Conservation (phyloP, 2,329 filamentous ascomycete genomes). For the Trichoderma oligosporum region DNA sequence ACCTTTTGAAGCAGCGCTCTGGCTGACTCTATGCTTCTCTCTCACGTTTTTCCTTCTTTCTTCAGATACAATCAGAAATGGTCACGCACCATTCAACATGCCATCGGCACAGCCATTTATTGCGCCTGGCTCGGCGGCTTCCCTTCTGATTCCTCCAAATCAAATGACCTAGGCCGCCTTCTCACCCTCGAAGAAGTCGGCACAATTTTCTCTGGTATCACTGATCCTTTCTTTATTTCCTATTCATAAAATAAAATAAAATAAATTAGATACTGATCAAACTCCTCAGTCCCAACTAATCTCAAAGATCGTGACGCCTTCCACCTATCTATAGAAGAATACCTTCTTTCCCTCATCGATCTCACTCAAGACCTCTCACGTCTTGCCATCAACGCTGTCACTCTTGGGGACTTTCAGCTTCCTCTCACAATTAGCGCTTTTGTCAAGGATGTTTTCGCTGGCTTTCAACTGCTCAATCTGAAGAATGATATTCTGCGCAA, state of each 20-base stretch:
- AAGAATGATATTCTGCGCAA: conserved; percentile 92
- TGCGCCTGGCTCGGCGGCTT: conserved; percentile 78
- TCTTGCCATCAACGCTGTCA: conserved; percentile 86
- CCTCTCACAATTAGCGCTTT: conserved; percentile 87
- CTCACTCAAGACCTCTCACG: conserved; percentile 88
- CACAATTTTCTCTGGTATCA: conserved; percentile 68
- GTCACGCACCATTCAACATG: conserved; percentile 78
- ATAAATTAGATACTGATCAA: background rate
- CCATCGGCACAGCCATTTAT: conserved; percentile 57
- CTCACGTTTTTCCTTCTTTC: too few relatives aligned
- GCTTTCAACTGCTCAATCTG: conserved; percentile 94
- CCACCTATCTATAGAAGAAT: conserved; percentile 96
- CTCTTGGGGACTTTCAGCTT: conserved; percentile 79
- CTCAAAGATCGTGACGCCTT: conserved; percentile 86
- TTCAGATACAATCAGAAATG: conserved; percentile 75
- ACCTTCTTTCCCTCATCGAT: conserved; percentile 80
- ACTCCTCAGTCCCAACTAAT: conserved; percentile 72
- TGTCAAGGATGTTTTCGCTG: conserved; percentile 91
- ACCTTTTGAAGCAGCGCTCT: background rate
- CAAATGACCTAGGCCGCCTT: conserved; percentile 59
- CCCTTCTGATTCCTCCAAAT: conserved; percentile 44
- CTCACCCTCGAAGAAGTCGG: conserved; percentile 87
- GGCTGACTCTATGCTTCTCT: conserved; percentile 21
- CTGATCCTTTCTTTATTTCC: conserved; percentile 23
- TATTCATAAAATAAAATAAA: background rate